These are phyloP conservation scores for Otatea glauca DNA, from an alignment of 176 grass and related monocot genomes.

Conservation along the genomic window DNA sequence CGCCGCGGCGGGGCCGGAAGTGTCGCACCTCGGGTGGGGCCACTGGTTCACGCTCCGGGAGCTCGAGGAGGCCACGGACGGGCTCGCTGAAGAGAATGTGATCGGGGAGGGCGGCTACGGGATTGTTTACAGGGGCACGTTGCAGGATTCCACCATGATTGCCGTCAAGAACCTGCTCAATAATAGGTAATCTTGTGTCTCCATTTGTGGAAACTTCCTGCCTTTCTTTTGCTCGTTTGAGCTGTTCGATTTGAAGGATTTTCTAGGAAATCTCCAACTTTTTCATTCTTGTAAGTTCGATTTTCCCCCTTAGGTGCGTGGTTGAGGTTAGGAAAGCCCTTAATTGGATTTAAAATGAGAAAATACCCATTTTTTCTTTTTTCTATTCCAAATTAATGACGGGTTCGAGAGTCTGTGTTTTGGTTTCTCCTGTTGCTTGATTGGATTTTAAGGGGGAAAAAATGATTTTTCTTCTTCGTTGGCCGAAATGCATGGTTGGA, in stretches of 20 bases:
- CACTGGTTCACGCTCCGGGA: constrained; percentile 95
- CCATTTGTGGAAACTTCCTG: background rate
- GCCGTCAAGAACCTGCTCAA: constrained; percentile 97
- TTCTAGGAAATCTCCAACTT: background rate
- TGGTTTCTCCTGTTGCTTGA: background rate
- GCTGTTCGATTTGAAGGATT: constrained; percentile 7
- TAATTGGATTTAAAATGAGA: background rate
- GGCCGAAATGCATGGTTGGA: background rate
- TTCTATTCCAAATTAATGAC: background rate
- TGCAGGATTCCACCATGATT: constrained; percentile 65
- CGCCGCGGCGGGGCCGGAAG: constrained; percentile 55
- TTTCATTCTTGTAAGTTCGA: constrained; percentile 3
- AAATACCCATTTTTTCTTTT: background rate
- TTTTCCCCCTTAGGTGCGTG: background rate
- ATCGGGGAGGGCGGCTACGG: constrained; percentile 94
- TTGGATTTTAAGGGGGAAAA: background rate
- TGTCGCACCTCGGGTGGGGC: constrained; percentile 95
- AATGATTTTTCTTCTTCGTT: background rate
- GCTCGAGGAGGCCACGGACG: constrained; percentile 76
- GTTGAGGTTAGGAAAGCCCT: background rate
- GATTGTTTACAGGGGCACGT: constrained; percentile 81
- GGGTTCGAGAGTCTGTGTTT: background rate
- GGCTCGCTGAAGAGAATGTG: constrained; percentile 89
- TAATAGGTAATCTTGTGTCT: constrained; percentile 58
- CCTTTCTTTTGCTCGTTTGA: background rate